phyloP scores from a whole-genome alignment of 1,284 basidiomycete species.

The Schizophyllum amplum region DNA sequence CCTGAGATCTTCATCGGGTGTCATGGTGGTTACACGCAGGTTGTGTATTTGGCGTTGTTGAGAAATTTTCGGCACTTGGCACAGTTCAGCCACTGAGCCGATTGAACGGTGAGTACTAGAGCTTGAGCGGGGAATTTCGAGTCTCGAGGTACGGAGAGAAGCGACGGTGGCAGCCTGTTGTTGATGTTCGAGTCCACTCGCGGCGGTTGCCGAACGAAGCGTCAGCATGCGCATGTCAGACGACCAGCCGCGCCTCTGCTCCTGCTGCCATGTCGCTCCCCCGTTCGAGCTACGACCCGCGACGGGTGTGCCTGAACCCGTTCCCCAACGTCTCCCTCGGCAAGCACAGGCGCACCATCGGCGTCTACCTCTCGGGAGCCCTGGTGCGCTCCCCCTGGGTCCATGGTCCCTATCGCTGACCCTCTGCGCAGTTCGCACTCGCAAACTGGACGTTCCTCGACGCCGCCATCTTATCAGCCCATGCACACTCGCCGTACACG shows the following conservation, averaged over 20 bases:
- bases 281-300: conserved; percentile 78
- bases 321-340: conserved; percentile 58
- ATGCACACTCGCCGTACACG: conserved; percentile 65
- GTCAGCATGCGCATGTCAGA: background rate
- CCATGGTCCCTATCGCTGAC: conserved; percentile 2
- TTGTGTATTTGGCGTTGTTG: too few species aligned
- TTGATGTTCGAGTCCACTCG: background rate
- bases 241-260: background rate
- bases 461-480: conserved; percentile 83
- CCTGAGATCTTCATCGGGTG: too few species aligned
- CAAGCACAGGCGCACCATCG: conserved; percentile 70
- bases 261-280: conserved; percentile 50
- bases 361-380: conserved; percentile 88
- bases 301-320: conserved; percentile 75
- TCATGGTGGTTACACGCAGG: too few species aligned
- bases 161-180: too few species aligned
- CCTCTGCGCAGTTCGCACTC: conserved; percentile 66
- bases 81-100: too few species aligned
- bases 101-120: too few species aligned
- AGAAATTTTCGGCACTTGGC: too few species aligned
- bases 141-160: too few species aligned
- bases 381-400: conserved; percentile 50
- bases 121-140: too few species aligned
- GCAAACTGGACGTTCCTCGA: conserved; percentile 97
- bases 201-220: background rate